Conservation (phyloP, 345 rosid species). For the Eucalyptus fibrosa region DNA sequence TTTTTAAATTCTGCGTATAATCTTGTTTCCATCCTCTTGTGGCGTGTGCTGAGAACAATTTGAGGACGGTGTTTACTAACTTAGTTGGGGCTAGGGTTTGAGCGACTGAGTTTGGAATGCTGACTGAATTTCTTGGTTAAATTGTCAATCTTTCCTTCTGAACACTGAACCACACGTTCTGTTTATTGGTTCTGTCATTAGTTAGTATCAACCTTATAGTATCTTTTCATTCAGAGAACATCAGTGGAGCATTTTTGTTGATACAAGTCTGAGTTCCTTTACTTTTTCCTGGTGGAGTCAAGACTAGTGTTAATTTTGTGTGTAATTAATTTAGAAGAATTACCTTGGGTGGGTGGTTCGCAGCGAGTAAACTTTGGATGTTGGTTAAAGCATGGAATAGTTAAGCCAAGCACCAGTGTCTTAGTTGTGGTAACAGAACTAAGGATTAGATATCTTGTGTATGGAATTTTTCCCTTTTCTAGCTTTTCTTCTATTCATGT, state of each 20-base stretch:
- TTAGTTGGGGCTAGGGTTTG: background rate
- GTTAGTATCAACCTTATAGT: background rate
- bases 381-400: background rate
- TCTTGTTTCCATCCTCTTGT: background rate
- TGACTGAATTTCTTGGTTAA: background rate
- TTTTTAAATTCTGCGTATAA: background rate
- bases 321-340: background rate
- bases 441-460: background rate
- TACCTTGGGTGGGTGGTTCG: background rate
- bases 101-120: background rate
- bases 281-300: background rate
- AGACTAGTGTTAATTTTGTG: background rate
- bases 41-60: background rate
- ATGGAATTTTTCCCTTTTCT: background rate
- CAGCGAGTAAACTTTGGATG: background rate
- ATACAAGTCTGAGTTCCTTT: background rate
- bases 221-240: background rate
- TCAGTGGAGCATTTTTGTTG: background rate
- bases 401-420: background rate
- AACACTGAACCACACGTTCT: background rate
- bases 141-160: background rate
- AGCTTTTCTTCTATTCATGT: background rate
- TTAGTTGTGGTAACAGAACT: background rate
- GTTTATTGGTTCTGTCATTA: background rate
- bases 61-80: background rate